Evolutionary conservation across 106 monocot genomes (phyloP), one percentile per base, ranked within the genome.

Genomic region (Apostasia ramifera): DNA sequence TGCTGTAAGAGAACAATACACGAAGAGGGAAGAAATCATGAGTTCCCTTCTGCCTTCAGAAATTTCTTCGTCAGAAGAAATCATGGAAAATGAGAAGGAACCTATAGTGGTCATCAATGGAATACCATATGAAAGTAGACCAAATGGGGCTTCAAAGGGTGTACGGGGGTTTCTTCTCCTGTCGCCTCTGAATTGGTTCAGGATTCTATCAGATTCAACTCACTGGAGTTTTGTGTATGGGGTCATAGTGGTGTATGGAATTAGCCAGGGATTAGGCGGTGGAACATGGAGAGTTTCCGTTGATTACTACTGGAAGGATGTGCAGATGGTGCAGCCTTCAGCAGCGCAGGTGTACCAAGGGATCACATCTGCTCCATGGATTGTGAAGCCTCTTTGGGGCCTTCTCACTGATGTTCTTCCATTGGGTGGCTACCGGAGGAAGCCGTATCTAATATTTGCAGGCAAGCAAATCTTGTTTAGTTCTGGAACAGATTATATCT

Each of bases 221-320:
- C 82, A 90, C 9, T 90, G 90, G 94, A 94, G 80, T 71, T 89
- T 86, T 47, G 89, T 93, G 13, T 74, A 75, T 51, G 89, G 84
- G 0, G 82, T 94, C 3, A 59, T 94, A 8, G 41, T 65, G 1
- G 80, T 90, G 44, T 79, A 90, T 55, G 94, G 94, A 1, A 63
- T 85, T 39, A 90, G 82, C 73, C 94, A 94, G 66, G 94, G 94
- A 8, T 44, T 94, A 4, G 94, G 87, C 8, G 84, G 90, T 1
- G 70, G 76, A 46, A 49, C 87, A 2, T 60, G 63, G 57, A 66
- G 79, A 2, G 87, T 94, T 3, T 72, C 86, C 8, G 57, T 84
- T 8, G 94, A 94, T 62, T 90, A 84, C 73, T 94, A 94, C 74
- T 94, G 94, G 94, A 94, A 94, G 65, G 94, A 94, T 64, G 86